Conservation (phyloP, 2,329 filamentous ascomycete species). For the Nigrospora sphaerica region DNA sequence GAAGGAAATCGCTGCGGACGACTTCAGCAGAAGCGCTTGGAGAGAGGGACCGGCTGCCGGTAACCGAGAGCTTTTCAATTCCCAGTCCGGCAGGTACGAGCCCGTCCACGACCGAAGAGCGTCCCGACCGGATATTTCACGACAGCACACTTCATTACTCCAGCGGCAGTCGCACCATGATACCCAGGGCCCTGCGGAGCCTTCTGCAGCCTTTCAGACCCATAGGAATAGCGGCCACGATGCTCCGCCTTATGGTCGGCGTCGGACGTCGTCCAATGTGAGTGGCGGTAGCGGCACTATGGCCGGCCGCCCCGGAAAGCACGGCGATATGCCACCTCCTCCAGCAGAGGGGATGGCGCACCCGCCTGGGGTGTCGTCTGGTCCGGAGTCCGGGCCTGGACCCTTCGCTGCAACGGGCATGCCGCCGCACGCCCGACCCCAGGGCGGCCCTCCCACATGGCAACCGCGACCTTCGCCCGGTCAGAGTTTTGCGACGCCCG, state of each 20-base stretch:
- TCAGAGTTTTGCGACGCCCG: conserved; percentile 30
- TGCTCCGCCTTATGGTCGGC: conserved; percentile 57
- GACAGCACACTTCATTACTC: conserved; percentile 69
- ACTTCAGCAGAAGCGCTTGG: conserved; percentile 81
- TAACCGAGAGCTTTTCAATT: conserved; percentile 81
- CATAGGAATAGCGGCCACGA: conserved; percentile 60
- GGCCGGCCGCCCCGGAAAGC: conserved; percentile 47
- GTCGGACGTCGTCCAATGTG: conserved; percentile 83
- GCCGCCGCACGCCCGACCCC: no score
- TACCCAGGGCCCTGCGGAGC: conserved; percentile 63
- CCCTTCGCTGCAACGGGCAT: conserved; percentile 20
- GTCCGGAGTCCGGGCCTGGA: conserved; percentile 36
- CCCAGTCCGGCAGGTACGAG: conserved; percentile 90
- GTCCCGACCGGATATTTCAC: conserved; percentile 59
- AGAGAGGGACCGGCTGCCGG: conserved; percentile 58
- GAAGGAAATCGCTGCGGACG: conserved; percentile 88
- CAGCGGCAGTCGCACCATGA: conserved; percentile 64
- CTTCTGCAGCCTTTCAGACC: conserved; percentile 81
- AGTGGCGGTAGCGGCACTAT: conserved; percentile 76
- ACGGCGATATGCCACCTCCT: conserved; percentile 33
- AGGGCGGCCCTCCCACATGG: conserved; percentile 17
- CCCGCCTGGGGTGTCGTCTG: conserved; percentile 18
- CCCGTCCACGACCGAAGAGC: conserved; percentile 74
- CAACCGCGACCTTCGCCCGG: conserved; percentile 38
- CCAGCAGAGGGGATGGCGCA: conserved; percentile 23